These are phyloP conservation scores for Beauveria brongniartii DNA, from an alignment of 2,329 filamentous ascomycete species.

Conservation along the genomic window DNA sequence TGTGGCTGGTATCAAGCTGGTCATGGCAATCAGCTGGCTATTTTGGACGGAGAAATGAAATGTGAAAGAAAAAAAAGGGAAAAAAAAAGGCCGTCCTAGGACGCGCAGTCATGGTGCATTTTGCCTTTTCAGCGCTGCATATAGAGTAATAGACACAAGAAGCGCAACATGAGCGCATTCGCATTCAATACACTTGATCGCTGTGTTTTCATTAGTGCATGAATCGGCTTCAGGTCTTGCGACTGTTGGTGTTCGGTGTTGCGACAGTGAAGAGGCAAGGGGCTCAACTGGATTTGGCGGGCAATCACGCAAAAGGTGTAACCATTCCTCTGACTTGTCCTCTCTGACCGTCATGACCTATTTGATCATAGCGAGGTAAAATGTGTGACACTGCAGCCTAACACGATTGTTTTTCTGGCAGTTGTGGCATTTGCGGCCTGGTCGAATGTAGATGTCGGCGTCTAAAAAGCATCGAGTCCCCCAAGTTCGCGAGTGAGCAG, in stretches of 20 bases:
- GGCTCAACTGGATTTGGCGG: neutral
- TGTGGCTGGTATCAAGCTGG: conserved; percentile 35
- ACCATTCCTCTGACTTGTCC: neutral
- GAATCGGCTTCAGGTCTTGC: neutral
- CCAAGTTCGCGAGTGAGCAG: neutral
- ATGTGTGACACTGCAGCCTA: neutral
- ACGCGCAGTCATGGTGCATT: neutral
- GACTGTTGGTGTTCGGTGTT: neutral
- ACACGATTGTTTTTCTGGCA: too few species aligned
- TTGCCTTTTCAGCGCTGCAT: conserved; percentile 9
- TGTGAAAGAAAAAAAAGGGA: too few species aligned
- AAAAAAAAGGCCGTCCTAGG: neutral
- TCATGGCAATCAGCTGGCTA: conserved; percentile 29
- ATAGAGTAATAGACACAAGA: conserved; percentile 8
- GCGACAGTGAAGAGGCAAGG: neutral
- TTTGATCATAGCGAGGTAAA: too few species aligned
- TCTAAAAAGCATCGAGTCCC: neutral
- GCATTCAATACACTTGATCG: neutral
- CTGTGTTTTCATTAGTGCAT: neutral
- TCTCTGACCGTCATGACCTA: neutral
- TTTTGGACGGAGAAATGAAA: conserved; percentile 21
- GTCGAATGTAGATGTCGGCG: neutral
- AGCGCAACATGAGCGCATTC: neutral
- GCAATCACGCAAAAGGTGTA: neutral
- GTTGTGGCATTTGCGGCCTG: neutral